A percentile compares a stretch with the other conserved stretches of the same genome.
Conservation (phyloP, 2,329 filamentous ascomycete species). For the Rhexocercosporidium sp. region DNA sequence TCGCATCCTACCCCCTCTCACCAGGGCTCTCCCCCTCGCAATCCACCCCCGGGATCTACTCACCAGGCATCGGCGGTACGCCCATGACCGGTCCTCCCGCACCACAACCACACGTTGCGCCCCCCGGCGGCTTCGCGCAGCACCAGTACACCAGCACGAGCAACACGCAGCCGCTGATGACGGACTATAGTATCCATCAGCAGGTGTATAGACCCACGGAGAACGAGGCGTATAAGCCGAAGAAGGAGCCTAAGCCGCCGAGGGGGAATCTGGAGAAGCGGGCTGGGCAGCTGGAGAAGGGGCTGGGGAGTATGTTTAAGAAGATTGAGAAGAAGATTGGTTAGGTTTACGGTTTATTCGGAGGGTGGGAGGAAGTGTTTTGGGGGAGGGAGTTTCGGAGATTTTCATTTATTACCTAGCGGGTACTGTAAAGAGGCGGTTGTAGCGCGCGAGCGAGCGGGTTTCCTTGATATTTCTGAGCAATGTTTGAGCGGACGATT, state of each 20-base stretch:
- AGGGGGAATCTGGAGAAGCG: slow-evolving; percentile 66
- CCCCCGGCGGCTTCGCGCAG: slow-evolving; percentile 61
- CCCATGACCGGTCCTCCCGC: slow-evolving; percentile 12
- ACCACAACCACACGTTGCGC: slow-evolving; percentile 38
- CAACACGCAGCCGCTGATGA: slow-evolving; percentile 43
- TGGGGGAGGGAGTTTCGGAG: neutral
- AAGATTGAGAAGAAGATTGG: slow-evolving; percentile 73
- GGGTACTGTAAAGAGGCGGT: neutral
- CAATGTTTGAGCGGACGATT: neutral
- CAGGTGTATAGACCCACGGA: slow-evolving; percentile 74
- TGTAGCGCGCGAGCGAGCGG: neutral
- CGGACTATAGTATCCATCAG: slow-evolving; percentile 66
- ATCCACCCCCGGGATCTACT: slow-evolving; percentile 43
- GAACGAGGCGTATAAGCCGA: slow-evolving; percentile 54
- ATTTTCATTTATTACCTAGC: neutral
- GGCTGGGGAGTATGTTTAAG: slow-evolving; percentile 74
- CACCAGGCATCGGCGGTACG: slow-evolving; percentile 19
- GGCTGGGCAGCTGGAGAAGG: slow-evolving; percentile 70
- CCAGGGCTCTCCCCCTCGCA: slow-evolving; percentile 48
- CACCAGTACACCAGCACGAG: slow-evolving; percentile 51
- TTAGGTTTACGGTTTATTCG: slow-evolving; percentile 18
- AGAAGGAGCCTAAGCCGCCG: slow-evolving; percentile 51
- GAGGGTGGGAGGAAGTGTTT: neutral
- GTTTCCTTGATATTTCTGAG: neutral
- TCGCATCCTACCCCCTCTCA: slow-evolving; percentile 51